Evolutionary conservation across 495 filamentous ascomycete genomes (phyloP), one percentile per base, ranked within the genome.

Genomic region (Penicillium paradoxum): DNA sequence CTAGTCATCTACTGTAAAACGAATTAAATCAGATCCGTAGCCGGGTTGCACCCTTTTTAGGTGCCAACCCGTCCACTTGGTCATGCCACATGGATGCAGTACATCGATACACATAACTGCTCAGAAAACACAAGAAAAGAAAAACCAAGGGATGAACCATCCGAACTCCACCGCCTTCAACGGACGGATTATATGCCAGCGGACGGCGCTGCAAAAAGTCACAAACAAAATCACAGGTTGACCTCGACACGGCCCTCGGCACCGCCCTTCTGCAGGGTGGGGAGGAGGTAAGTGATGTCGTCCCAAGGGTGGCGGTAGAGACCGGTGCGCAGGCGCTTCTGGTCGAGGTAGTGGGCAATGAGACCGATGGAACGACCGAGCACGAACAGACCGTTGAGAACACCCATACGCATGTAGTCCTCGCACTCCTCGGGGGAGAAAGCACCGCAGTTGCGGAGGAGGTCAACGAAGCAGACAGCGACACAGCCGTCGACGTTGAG

Each of bases 251-350:
- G 84, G 55, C 89, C 89, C 74, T 97, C 91, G 44, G 77, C 76
- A 63, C 90, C 91, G 24, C 80, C 77, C 72, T 87, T 79, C 60
- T 80, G 78, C 56, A 96, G 78, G 72, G 79, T 87, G 59, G 91
- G 91, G 47, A 97, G 87, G 43, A 97, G 79, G 77, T 97, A 97
- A 55, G 91, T 97, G 70, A 97, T 97, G 71, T 95, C 90, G 70
- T 96, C 91, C 91, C 90, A 96, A 67, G 91, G 91, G 83, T 96
- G 93, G 71, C 93, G 86, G 86, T 98, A 98, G 58, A 98, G 83
- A 66, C 93, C 93, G 62, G 93, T 98, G 63, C 91, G 85, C 73
- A 98, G 82, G 70, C 93, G 83, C 90, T 98, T 98, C 81, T 98
- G 93, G 74, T 98, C 93, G 59, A 98, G 87, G 83, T 91, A 97